Evolutionary conservation across 805 yeast species (phyloP).

Genomic region (Candida koratica): DNA sequence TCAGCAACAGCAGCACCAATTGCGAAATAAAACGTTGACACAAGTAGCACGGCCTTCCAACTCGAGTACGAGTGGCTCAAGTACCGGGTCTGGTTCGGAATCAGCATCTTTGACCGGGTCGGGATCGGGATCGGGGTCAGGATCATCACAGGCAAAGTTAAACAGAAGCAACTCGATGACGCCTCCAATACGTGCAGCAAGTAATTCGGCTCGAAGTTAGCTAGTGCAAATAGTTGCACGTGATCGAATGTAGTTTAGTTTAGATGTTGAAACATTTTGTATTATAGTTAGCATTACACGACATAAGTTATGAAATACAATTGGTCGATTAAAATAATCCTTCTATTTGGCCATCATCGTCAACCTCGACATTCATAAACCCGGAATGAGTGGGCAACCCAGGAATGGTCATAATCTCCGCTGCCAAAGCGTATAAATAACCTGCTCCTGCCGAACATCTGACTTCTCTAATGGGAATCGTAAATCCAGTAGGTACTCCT

Average conservation of each 20-base stretch:
- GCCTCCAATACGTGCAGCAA: slow-evolving; percentile 14
- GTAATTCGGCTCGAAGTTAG: slow-evolving; percentile 9
- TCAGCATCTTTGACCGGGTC: neutral
- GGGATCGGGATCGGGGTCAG: slow-evolving; percentile 5
- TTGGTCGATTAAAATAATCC: slow-evolving; percentile 5
- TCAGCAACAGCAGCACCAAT: slow-evolving; percentile 30
- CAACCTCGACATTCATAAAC: slow-evolving; percentile 80
- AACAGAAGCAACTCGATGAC: slow-evolving; percentile 5
- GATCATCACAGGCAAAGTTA: slow-evolving; percentile 7
- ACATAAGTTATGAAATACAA: too few species aligned
- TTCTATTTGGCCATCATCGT: slow-evolving; percentile 75
- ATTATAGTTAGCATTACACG: slow-evolving; percentile 9
- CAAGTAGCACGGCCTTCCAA: slow-evolving; percentile 2
- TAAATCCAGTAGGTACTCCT: slow-evolving; percentile 80
- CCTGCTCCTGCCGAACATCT: slow-evolving; percentile 81
- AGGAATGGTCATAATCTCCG: slow-evolving; percentile 82
- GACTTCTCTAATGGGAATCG: slow-evolving; percentile 76
- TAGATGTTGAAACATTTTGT: slow-evolving; percentile 5
- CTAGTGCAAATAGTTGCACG: too few species aligned
- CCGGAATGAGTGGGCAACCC: slow-evolving; percentile 85
- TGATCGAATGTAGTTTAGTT: too few species aligned
- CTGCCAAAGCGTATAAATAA: slow-evolving; percentile 78
- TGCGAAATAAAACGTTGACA: slow-evolving; percentile 7
- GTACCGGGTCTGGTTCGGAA: neutral
- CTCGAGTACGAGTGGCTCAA: slow-evolving; percentile 1